Conservation (phyloP, 139 green algal genomes). For the Tetratostichococcus sp. region DNA sequence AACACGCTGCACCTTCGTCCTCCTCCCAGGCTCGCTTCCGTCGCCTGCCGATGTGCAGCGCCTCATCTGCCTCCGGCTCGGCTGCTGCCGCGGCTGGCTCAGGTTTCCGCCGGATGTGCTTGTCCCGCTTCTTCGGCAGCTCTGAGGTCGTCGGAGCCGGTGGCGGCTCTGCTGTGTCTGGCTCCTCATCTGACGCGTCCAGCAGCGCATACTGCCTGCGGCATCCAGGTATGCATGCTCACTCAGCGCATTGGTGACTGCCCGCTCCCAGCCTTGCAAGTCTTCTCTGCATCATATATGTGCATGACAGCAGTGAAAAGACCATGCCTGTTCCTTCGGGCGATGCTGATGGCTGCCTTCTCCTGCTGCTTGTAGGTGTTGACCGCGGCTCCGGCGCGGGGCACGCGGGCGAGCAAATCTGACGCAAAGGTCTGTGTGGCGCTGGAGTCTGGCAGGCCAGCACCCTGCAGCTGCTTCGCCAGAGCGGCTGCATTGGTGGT, state of each 20-base stretch:
- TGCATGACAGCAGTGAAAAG: neutral
- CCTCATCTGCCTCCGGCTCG: constrained; percentile 12
- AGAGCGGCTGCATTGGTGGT: neutral
- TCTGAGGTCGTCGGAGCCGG: constrained; percentile 14
- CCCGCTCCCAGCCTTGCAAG: too few species aligned
- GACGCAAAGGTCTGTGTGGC: constrained; percentile 52
- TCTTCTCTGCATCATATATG: too few species aligned
- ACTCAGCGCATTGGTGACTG: too few species aligned
- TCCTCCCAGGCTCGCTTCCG: constrained; percentile 67
- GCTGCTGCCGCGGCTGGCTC: neutral
- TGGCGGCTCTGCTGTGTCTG: constrained; percentile 5
- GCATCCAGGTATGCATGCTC: too few species aligned
- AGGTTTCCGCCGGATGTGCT: constrained; percentile 18
- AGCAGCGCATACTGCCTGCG: constrained; percentile 44
- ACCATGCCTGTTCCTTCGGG: neutral
- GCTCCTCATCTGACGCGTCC: constrained; percentile 29
- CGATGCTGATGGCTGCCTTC: neutral
- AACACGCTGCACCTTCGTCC: constrained; percentile 52
- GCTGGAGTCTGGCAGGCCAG: constrained; percentile 7
- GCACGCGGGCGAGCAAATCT: constrained; percentile 48
- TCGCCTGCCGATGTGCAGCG: constrained; percentile 12
- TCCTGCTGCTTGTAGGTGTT: constrained; percentile 23
- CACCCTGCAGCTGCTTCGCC: neutral
- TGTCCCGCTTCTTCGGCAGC: constrained; percentile 18
- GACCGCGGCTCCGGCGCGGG: constrained; percentile 10